These are phyloP conservation scores for Euphrasia arctica DNA, from an alignment of 305 asterid genomes.

Conservation along the genomic window DNA sequence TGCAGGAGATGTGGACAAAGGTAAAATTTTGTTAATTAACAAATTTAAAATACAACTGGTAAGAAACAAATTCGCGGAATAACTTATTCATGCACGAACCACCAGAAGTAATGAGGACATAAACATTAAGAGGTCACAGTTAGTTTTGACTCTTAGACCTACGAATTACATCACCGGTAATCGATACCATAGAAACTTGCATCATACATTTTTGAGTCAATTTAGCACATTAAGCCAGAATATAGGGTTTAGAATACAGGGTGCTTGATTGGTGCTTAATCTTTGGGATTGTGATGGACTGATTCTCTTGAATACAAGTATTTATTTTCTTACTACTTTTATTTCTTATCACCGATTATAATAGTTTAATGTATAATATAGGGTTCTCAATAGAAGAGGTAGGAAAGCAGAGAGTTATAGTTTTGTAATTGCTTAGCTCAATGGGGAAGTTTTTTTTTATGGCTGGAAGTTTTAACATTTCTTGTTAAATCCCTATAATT, in stretches of 20 bases:
- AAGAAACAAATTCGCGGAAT: conserved; percentile 6
- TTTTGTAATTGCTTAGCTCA: neutral
- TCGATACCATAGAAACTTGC: conserved; percentile 7
- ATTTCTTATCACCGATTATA: too few species aligned
- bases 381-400: too few species aligned
- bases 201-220: conserved; percentile 11
- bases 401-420: too few species aligned
- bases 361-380: too few species aligned
- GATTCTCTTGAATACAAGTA: too few species aligned
- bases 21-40: conserved; percentile 10
- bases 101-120: neutral
- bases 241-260: neutral
- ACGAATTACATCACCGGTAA: neutral
- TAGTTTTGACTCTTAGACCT: neutral
- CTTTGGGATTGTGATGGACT: too few species aligned
- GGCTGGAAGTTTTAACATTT: too few species aligned
- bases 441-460: neutral
- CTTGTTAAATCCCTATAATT: too few species aligned
- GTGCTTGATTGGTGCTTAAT: too few species aligned
- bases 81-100: neutral
- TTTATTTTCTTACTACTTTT: too few species aligned
- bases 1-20: conserved; percentile 37
- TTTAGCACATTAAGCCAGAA: conserved; percentile 17
- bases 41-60: conserved; percentile 18
- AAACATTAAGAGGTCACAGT: neutral